phyloP scores from a whole-genome alignment of 2,329 filamentous ascomycete genomes.

The Ophiostoma piceae region DNA sequence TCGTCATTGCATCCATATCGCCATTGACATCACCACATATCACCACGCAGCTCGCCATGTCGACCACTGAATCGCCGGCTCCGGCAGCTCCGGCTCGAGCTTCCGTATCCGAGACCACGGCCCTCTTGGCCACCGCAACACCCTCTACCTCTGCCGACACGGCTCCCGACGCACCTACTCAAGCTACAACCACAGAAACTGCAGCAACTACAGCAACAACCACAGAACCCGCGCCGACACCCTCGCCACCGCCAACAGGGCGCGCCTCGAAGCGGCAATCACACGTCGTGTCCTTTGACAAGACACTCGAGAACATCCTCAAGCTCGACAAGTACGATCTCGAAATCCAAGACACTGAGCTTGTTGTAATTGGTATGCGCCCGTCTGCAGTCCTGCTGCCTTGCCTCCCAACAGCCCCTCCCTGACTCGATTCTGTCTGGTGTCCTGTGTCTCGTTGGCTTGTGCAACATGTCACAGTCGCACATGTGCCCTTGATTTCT shows the following conservation, averaged over 20 bases:
- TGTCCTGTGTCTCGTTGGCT: neutral
- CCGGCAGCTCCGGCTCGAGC: neutral
- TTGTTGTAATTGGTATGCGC: slow-evolving; percentile 25
- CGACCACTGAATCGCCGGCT: neutral
- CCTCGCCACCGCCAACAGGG: slow-evolving; percentile 18
- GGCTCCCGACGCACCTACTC: neutral
- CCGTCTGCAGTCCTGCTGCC: too few species aligned
- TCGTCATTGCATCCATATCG: neutral
- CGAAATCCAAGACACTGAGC: slow-evolving; percentile 25
- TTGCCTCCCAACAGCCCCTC: neutral
- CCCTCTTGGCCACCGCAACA: neutral
- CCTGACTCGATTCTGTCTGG: neutral
- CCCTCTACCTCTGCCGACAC: neutral
- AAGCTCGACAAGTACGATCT: slow-evolving; percentile 28
- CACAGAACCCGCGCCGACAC: neutral
- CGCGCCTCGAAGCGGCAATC: slow-evolving; percentile 23
- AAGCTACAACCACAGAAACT: neutral
- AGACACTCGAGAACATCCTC: slow-evolving; percentile 27
- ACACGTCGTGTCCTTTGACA: slow-evolving; percentile 28
- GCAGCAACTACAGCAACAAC: neutral
- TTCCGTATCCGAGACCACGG: neutral
- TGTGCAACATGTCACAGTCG: neutral
- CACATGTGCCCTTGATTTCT: neutral
- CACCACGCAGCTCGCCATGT: neutral
- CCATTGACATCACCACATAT: neutral